These are phyloP conservation scores for Suillus paluster DNA, from an alignment of 768 basidiomycete genomes.

Conservation along the genomic window DNA sequence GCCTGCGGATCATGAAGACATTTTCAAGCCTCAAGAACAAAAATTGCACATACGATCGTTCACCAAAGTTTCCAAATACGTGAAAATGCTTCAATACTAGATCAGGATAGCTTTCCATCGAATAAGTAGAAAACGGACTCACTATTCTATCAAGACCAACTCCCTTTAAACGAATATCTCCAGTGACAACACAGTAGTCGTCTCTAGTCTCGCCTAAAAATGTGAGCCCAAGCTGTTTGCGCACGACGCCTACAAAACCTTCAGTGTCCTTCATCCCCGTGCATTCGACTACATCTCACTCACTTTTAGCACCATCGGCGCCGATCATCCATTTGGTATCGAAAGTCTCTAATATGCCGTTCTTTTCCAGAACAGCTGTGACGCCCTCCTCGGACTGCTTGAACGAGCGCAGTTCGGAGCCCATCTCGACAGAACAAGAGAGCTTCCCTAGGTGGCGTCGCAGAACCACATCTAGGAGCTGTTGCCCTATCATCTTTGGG, in stretches of 20 bases:
- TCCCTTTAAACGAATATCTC: conserved; percentile 40
- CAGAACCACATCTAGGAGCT: conserved; percentile 32
- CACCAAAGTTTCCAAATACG: conserved; percentile 46
- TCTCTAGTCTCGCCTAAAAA: conserved; percentile 35
- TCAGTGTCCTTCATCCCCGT: not conserved
- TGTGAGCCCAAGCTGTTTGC: conserved; percentile 11
- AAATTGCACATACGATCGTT: not conserved
- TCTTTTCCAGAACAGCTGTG: conserved; percentile 16
- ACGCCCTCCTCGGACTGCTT: conserved; percentile 39
- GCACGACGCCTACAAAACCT: conserved; percentile 1
- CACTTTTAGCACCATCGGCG: conserved; percentile 22
- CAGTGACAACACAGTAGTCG: conserved; percentile 30
- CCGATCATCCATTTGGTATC: conserved; percentile 16
- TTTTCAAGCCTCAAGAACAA: too few relatives aligned
- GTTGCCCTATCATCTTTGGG: conserved; percentile 27
- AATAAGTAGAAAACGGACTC: conserved; percentile 6
- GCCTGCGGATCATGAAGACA: too few relatives aligned
- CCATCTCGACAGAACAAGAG: conserved; percentile 38
- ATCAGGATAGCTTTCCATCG: not conserved
- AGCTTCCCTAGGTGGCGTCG: conserved; percentile 22
- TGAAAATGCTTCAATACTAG: conserved; percentile 16
- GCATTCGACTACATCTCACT: not conserved
- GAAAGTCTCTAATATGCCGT: conserved; percentile 6
- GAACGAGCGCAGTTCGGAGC: conserved; percentile 37
- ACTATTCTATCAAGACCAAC: conserved; percentile 45